Evolutionary conservation across 1,139 yeast genomes (phyloP), one percentile per base, ranked within the genome.

Genomic region (Protomyces pachydermus): DNA sequence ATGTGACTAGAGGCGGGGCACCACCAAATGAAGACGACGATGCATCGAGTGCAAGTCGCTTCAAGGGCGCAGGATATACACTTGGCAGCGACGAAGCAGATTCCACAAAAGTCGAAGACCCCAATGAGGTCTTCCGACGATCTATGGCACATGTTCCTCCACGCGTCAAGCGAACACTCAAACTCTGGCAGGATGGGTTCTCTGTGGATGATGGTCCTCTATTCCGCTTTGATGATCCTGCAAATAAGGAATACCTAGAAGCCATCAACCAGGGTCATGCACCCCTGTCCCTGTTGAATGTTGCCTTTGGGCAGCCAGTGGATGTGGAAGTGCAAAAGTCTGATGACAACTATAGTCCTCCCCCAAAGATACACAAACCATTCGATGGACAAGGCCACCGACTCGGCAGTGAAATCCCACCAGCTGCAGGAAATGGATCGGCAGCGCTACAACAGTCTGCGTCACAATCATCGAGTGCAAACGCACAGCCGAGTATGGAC

Each of bases 101-200:
- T 45, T 76, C 81, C 0, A 77, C 76, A 52, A 71, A 70, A 9
- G 67, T 73, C 54, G 70, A 72, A 0, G 73, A 72, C 54, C 75
- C 77, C 2, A 67, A 70, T 14, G 55, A 66, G 5, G 54, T 58
- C 12, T 58, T 58, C 51, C 39, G 52, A 28, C 45, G 53, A 10
- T 56, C 62, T 1, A 58, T 58, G 62, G 42, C 58, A 10, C 65
- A 73, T 12, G 75, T 75, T 65, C 78, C 76, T 61, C 80, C 82
- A n/a, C 83, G 82, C 66, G 95, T 85, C 6, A 80, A 81, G 18
- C 80, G 95, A 72, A 87, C 86, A 61, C 86, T 95, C 68, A 90
- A 96, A 0, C 93, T 93, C 74, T 93, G 98, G 98, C 86, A 85
- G 70, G 95, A 93, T 73, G 98, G 98, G 1, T 93, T 95, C 76